phyloP scores from a whole-genome alignment of 1,284 basidiomycete species.

The Ganoderma lingzhi region DNA sequence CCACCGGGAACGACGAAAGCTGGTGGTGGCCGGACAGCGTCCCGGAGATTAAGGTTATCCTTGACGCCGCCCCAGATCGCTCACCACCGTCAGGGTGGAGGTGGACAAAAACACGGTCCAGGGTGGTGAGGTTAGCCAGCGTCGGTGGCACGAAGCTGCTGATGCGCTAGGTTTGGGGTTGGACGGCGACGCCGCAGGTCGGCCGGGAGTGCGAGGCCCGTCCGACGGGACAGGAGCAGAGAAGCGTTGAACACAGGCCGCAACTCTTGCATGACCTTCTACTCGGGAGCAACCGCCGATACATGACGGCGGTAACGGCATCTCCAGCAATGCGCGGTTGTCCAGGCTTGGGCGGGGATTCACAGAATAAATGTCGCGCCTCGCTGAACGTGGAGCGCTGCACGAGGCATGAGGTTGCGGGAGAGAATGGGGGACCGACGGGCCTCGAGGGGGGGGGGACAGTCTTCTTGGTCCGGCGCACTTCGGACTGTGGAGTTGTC shows the following conservation, averaged over 20 bases:
- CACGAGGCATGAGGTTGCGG: constrained; percentile 1
- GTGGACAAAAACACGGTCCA: too few species aligned
- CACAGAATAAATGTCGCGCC: background rate
- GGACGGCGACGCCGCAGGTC: background rate
- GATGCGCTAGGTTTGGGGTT: background rate
- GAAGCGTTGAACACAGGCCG: background rate
- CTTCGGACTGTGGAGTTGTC: constrained; percentile 15
- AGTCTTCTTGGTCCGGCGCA: background rate
- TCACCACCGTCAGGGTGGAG: background rate
- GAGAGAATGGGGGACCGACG: background rate
- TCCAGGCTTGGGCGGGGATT: background rate
- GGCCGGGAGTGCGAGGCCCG: background rate
- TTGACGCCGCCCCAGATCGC: background rate
- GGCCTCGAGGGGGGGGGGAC: constrained; percentile 4
- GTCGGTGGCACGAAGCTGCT: constrained; percentile 9
- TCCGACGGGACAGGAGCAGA: background rate
- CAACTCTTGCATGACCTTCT: constrained; percentile 8
- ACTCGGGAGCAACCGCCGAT: constrained; percentile 14
- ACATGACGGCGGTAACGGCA: constrained; percentile 12
- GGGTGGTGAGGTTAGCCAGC: background rate
- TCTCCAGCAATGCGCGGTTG: constrained; percentile 10
- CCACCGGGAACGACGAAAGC: background rate
- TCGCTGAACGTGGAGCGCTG: constrained; percentile 2
- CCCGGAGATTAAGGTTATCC: background rate
- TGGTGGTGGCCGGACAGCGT: background rate